phyloP scores from a whole-genome alignment of 139 green algal genomes.

The Astrephomene gubernaculifera region DNA sequence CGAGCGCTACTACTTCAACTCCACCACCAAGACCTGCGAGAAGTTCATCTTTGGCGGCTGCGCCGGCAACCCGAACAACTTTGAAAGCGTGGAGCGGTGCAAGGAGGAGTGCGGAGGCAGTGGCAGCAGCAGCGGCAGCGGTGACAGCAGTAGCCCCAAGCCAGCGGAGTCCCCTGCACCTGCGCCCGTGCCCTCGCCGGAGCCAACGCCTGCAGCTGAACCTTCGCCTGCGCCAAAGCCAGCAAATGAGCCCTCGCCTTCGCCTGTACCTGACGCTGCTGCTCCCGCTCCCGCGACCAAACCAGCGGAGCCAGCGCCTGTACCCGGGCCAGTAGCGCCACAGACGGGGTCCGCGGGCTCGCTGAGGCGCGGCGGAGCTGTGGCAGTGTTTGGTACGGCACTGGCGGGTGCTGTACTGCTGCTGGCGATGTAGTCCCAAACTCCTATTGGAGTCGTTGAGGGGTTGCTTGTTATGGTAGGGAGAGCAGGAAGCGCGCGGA shows the following conservation, averaged over 20 bases:
- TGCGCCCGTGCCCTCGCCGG: too few species aligned
- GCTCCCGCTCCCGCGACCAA: background rate
- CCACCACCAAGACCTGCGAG: background rate
- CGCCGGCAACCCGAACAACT: conserved; percentile 49
- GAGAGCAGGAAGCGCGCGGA: too few species aligned
- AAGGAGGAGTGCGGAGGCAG: background rate
- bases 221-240: too few species aligned
- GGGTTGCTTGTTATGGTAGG: background rate
- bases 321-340: background rate
- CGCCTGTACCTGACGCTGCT: too few species aligned
- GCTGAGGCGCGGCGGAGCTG: background rate
- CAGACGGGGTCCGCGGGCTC: background rate
- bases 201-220: too few species aligned
- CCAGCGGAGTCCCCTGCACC: too few species aligned
- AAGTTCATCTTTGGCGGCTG: conserved; percentile 44
- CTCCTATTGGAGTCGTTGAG: background rate
- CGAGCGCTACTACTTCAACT: conserved; percentile 12
- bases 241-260: too few species aligned
- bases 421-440: background rate
- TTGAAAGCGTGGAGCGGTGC: background rate
- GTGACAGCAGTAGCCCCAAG: too few species aligned
- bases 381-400: background rate
- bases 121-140: background rate
- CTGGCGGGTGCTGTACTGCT: background rate
- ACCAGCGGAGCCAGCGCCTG: background rate